Evolutionary conservation across 208 protist species (phyloP).

Genomic region (Trypanosoma mega): DNA sequence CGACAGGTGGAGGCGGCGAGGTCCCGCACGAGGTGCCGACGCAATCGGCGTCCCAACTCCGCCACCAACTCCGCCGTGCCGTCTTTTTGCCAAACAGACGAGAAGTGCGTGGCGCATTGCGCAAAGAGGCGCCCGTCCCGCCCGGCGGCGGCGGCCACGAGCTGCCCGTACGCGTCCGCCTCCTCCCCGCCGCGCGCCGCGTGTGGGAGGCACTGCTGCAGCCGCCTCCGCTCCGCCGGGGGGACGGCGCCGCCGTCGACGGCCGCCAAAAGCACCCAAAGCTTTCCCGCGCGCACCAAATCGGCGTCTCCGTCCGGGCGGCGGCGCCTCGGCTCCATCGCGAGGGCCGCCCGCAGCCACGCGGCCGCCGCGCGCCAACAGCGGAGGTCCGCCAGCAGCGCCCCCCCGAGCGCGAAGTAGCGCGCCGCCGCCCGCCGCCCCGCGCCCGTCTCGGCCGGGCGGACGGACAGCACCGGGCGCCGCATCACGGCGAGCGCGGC

Average conservation of each 20-base stretch:
- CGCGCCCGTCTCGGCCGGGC: conserved; percentile 36
- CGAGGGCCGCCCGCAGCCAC: conserved; percentile 20
- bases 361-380: conserved; percentile 43
- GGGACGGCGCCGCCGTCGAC: conserved; percentile 16
- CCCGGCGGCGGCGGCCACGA: conserved; percentile 16
- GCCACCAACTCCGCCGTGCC: conserved; percentile 15
- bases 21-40: conserved; percentile 39
- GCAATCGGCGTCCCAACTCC: conserved; percentile 19
- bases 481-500: conserved; percentile 42
- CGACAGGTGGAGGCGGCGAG: conserved; percentile 34
- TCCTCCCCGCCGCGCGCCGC: conserved; percentile 9
- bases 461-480: conserved; percentile 30
- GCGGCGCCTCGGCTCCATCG: not conserved
- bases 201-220: conserved; percentile 21
- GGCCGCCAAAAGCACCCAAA: conserved; percentile 26
- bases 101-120: conserved; percentile 9
- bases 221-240: conserved; percentile 8
- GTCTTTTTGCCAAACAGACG: conserved; percentile 10
- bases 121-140: conserved; percentile 25
- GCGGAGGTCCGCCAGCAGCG: conserved; percentile 30
- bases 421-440: conserved; percentile 36
- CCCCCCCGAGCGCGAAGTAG: conserved; percentile 48
- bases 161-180: conserved; percentile 20
- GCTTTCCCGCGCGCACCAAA: too few species aligned
- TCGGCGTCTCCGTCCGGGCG: not conserved